These are phyloP conservation scores for Venturia asperata DNA, from an alignment of 2,329 filamentous ascomycete genomes.

Conservation along the genomic window DNA sequence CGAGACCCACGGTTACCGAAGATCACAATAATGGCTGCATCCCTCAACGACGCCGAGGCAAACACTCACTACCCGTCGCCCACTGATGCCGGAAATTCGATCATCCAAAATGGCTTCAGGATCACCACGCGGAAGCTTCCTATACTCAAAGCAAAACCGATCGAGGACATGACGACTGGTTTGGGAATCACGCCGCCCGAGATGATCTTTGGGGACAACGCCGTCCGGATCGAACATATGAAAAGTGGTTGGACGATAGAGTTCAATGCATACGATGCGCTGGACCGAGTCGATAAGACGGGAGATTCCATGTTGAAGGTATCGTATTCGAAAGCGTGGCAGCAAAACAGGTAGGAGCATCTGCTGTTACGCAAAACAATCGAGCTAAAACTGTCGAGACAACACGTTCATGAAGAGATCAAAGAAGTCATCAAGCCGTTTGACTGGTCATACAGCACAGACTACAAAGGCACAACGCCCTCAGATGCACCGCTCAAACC, in stretches of 20 bases:
- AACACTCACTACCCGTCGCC: conserved; percentile 11
- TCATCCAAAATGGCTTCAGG: conserved; percentile 50
- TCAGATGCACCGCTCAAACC: conserved; percentile 34
- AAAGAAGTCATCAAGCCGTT: conserved; percentile 92
- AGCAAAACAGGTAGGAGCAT: conserved; percentile 52
- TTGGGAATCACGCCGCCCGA: conserved; percentile 86
- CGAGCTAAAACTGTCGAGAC: conserved; percentile 42
- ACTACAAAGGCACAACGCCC: conserved; percentile 63
- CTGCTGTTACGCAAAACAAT: neutral
- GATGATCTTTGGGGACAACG: conserved; percentile 99
- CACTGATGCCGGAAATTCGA: conserved; percentile 28
- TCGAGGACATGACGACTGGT: conserved; percentile 72
- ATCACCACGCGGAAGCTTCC: conserved; percentile 84
- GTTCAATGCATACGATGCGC: conserved; percentile 80
- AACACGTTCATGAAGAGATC: conserved; percentile 75
- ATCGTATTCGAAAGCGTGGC: conserved; percentile 86
- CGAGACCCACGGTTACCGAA: neutral
- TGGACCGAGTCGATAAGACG: conserved; percentile 91
- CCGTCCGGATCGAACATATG: conserved; percentile 66
- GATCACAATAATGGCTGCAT: conserved; percentile 2
- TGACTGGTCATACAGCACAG: conserved; percentile 95
- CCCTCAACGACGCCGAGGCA: neutral
- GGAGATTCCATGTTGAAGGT: conserved; percentile 86
- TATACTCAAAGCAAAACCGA: conserved; percentile 85
- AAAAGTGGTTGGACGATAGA: conserved; percentile 67